phyloP scores from a whole-genome alignment of 1,284 basidiomycete species.

The Sphaerobolus stellatus region DNA sequence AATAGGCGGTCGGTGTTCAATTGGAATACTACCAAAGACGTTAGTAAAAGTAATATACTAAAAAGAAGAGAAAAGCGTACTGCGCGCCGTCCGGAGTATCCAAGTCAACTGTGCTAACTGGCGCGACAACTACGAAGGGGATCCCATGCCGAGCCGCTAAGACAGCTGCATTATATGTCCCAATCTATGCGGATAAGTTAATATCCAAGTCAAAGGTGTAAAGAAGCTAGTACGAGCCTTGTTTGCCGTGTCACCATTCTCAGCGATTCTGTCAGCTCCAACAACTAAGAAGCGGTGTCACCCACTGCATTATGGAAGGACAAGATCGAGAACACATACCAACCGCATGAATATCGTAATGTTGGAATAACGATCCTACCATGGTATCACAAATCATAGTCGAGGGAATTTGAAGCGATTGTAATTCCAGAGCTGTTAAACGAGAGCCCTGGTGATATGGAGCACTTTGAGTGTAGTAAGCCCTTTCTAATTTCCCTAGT shows the following conservation, averaged over 20 bases:
- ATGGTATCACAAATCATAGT: slow-evolving; percentile 96
- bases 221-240: slow-evolving; percentile 52
- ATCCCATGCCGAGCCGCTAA: slow-evolving; percentile 81
- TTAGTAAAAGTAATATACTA: slow-evolving; percentile 5
- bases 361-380: slow-evolving; percentile 90
- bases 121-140: slow-evolving; percentile 88
- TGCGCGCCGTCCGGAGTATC: slow-evolving; percentile 68
- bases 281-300: slow-evolving; percentile 48
- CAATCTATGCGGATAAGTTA: slow-evolving; percentile 54
- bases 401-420: slow-evolving; percentile 76
- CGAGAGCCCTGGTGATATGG: slow-evolving; percentile 90
- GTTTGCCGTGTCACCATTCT: slow-evolving; percentile 92
- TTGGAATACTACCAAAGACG: slow-evolving; percentile 68
- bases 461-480: slow-evolving; percentile 89
- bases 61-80: slow-evolving; percentile 41
- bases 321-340: slow-evolving; percentile 48
- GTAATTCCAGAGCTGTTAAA: slow-evolving; percentile 84
- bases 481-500: slow-evolving; percentile 69
- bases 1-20: slow-evolving; percentile 82
- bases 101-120: slow-evolving; percentile 86
- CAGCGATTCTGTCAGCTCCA: slow-evolving; percentile 83
- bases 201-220: slow-evolving; percentile 7
- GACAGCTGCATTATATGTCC: slow-evolving; percentile 89
- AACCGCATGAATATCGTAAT: slow-evolving; percentile 83
- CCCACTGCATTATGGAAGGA: neutral